These are phyloP conservation scores for Chlorella sp. DNA, from an alignment of 139 green algal genomes.

Conservation along the genomic window DNA sequence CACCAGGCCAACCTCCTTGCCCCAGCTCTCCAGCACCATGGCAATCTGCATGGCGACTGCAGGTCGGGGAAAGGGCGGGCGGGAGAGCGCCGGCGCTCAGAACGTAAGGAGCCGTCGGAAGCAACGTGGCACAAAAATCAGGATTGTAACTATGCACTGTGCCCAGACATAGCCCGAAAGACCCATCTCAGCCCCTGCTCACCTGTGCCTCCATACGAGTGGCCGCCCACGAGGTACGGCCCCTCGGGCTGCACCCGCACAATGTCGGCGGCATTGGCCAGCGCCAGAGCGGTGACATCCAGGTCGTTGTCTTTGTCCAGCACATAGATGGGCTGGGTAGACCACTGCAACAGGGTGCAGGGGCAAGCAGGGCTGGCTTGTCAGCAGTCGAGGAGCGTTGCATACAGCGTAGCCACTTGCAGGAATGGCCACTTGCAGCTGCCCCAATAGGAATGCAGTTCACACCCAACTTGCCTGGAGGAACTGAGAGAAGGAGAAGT, in stretches of 20 bases:
- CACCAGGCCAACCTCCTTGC: slow-evolving; percentile 81
- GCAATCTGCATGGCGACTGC: slow-evolving; percentile 85
- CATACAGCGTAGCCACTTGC: no score
- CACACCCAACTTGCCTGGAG: slow-evolving; percentile 10
- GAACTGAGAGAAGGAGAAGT: slow-evolving; percentile 77
- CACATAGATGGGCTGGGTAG: slow-evolving; percentile 89
- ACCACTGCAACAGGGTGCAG: slow-evolving; percentile 51
- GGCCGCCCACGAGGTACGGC: slow-evolving; percentile 88
- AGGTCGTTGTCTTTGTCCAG: slow-evolving; percentile 95
- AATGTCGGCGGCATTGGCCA: slow-evolving; percentile 81
- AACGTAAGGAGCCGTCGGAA: no score
- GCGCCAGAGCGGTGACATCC: slow-evolving; percentile 71
- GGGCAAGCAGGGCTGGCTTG: no score
- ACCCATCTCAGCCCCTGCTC: no score
- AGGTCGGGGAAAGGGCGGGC: no score
- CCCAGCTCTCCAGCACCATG: slow-evolving; percentile 84
- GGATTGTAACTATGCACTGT: no score
- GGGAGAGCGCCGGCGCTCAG: no score
- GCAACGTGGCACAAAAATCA: no score
- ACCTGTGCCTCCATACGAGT: slow-evolving; percentile 82
- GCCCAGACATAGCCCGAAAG: no score
- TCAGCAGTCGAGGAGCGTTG: no score
- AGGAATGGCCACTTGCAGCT: no score
- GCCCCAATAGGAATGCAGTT: neutral
- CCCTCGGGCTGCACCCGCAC: slow-evolving; percentile 80